Base-by-base conservation (phyloP, 768 basidiomycete species). In the Boletus reticuloceps region DNA sequence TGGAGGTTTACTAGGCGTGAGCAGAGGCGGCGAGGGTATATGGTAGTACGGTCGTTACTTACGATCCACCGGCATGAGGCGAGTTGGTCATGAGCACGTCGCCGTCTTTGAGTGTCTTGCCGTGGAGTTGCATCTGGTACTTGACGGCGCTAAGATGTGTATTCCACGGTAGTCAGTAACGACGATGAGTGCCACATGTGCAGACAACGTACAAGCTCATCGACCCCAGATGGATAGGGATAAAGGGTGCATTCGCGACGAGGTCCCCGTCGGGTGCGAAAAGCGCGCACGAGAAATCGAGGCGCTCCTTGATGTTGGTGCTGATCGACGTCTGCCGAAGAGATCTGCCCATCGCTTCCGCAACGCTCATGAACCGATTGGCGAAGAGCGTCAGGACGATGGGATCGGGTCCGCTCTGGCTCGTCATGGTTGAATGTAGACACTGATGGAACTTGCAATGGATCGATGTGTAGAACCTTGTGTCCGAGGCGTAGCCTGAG, bases 321-420 rank as follows among this genome's bases (percentile, higher is more conserved):
- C 88, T 72, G 64, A 94, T 94, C 4, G 93, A 85, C 0, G 94
- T 95, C 69, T 95, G 90, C 69, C 89, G 91, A 22, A 95, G 75
- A 1, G 90, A 90, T 47, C 90, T 79, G 11, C 94, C 94, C 94
- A 96, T 97, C 11, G 94, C 94, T 68, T 96, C 94, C 10, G 94
- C 94, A 19, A 98, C 91, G 63, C 91, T 91, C 95, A 98, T 98
- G 75, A 98, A 95, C 42, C 95, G 89, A 65, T 97, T 95, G 12
- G 93, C 91, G 64, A 97, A 98, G 50, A 98, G 82, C 2, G 93
- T 92, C 44, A 97, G 78, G 31, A 94, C 76, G 59, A 95, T 91
- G 0, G 92, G 90, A 68, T 96, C 94, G 12, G 91, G 86, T n/a
- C 79, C 80, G 39, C 51, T 50, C 44, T 62, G 60, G 44, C 6